phyloP scores from a whole-genome alignment of 177 flowering plant genomes.

The Vitis hybrid region DNA sequence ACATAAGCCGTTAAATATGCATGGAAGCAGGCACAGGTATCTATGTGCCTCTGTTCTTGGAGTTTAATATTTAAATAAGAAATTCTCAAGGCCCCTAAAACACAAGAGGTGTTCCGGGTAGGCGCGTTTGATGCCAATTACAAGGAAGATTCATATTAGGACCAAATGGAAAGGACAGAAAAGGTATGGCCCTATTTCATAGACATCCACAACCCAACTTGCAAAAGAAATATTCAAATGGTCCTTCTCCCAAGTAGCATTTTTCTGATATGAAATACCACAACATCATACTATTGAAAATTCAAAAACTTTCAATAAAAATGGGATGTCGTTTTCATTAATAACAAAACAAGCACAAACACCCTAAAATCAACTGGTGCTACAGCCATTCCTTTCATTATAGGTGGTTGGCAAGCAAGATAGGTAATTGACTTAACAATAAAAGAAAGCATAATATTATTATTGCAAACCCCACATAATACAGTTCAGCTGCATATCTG shows the following conservation, averaged over 20 bases:
- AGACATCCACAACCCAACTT: conserved; percentile 47
- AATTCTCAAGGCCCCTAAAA: neutral
- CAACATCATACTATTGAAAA: conserved; percentile 21
- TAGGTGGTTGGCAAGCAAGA: conserved; percentile 1
- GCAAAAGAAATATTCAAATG: conserved; percentile 29
- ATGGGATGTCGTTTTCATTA: conserved; percentile 27
- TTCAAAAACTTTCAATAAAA: conserved; percentile 11
- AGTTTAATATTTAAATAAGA: conserved; percentile 16
- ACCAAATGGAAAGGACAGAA: conserved; percentile 46
- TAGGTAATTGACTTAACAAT: conserved; percentile 3
- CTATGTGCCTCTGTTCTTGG: conserved; percentile 9
- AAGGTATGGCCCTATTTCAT: conserved; percentile 22
- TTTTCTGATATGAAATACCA: conserved; percentile 10
- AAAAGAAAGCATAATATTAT: neutral
- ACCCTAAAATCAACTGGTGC: conserved; percentile 7
- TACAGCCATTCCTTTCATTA: conserved; percentile 17
- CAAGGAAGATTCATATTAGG: conserved; percentile 27
- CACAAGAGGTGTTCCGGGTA: conserved; percentile 7
- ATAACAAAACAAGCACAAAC: conserved; percentile 2
- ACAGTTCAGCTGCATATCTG: too few species aligned
- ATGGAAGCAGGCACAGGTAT: conserved; percentile 11
- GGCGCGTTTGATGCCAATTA: conserved; percentile 23
- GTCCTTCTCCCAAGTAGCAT: conserved; percentile 25
- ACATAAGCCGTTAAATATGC: conserved; percentile 5
- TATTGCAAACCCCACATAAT: too few species aligned